These are phyloP conservation scores for Phytopythium sindhum DNA, from an alignment of 352 stramenopile species.

Conservation along the genomic window DNA sequence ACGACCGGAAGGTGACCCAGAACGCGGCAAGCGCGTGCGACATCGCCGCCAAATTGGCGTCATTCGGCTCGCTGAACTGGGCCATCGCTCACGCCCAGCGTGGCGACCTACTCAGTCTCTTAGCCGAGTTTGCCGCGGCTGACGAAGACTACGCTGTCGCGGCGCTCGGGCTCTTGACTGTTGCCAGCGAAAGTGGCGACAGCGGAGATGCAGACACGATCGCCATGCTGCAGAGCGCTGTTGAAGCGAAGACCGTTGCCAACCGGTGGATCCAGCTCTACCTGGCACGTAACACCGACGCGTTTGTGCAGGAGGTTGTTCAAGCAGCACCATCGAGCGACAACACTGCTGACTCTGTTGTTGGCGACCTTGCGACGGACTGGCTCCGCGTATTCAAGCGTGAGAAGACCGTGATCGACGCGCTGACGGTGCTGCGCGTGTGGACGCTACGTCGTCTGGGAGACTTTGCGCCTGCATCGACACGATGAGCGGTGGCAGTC, in stretches of 20 bases:
- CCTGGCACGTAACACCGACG: slow-evolving; percentile 32
- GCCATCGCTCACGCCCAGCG: slow-evolving; percentile 45
- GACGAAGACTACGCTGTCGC: slow-evolving; percentile 39
- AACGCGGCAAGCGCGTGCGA: slow-evolving; percentile 40
- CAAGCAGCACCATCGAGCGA: slow-evolving; percentile 1
- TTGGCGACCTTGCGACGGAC: slow-evolving; percentile 21
- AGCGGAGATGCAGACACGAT: not conserved
- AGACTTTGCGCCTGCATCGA: not conserved
- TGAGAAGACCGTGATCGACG: slow-evolving; percentile 37
- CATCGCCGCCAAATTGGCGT: slow-evolving; percentile 35
- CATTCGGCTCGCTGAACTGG: slow-evolving; percentile 16
- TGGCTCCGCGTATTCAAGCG: slow-evolving; percentile 44
- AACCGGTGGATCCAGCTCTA: slow-evolving; percentile 62
- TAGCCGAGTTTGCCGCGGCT: slow-evolving; percentile 33
- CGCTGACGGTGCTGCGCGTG: slow-evolving; percentile 34
- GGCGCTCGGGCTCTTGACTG: slow-evolving; percentile 11
- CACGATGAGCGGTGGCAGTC: too few species aligned
- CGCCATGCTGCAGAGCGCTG: slow-evolving; percentile 11
- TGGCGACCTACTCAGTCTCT: slow-evolving; percentile 49
- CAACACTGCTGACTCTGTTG: not conserved
- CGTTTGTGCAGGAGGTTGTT: slow-evolving; percentile 36
- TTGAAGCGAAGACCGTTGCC: slow-evolving; percentile 38
- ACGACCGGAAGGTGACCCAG: slow-evolving; percentile 31
- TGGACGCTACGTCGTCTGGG: slow-evolving; percentile 39
- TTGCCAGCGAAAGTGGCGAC: slow-evolving; percentile 3